These are phyloP conservation scores for Oleoguttula mirabilis DNA, from an alignment of 495 filamentous ascomycete genomes.

Conservation along the genomic window DNA sequence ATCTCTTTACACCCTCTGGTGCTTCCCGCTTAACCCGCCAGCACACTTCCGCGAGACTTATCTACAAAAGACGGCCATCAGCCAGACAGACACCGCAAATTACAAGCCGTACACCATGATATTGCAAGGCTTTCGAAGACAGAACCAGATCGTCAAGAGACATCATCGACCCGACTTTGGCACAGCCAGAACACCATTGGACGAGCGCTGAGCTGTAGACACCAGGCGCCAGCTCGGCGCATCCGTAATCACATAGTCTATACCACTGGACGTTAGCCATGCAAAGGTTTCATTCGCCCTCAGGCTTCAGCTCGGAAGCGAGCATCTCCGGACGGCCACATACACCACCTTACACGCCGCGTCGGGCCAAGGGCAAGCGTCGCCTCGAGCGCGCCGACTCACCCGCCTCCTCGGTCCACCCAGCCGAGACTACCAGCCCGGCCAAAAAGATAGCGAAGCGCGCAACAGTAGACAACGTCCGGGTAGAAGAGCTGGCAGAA, in stretches of 20 bases:
- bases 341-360: constrained; percentile 16
- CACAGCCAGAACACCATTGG: neutral
- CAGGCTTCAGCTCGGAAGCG: constrained; percentile 4
- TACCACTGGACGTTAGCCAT: too few relatives aligned
- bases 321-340: constrained; percentile 8
- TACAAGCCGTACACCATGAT: too few relatives aligned
- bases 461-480: neutral
- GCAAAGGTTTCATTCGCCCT: neutral
- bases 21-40: too few relatives aligned
- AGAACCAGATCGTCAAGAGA: constrained; percentile 16
- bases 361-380: constrained; percentile 6
- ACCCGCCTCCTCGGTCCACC: constrained; percentile 16
- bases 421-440: constrained; percentile 13
- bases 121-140: constrained; percentile 7
- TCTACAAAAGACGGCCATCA: too few relatives aligned
- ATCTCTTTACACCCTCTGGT: too few relatives aligned
- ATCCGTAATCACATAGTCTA: neutral
- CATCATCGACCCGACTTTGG: constrained; percentile 12
- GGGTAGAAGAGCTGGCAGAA: constrained; percentile 13
- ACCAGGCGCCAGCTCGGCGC: neutral
- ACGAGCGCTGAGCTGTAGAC: constrained; percentile 12
- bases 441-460: constrained; percentile 9
- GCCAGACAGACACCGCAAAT: too few relatives aligned
- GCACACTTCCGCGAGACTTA: too few relatives aligned
- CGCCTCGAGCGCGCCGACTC: constrained; percentile 7